Base-by-base conservation (phyloP, 2,329 filamentous ascomycete species). In the Aspergillus uvarum region DNA sequence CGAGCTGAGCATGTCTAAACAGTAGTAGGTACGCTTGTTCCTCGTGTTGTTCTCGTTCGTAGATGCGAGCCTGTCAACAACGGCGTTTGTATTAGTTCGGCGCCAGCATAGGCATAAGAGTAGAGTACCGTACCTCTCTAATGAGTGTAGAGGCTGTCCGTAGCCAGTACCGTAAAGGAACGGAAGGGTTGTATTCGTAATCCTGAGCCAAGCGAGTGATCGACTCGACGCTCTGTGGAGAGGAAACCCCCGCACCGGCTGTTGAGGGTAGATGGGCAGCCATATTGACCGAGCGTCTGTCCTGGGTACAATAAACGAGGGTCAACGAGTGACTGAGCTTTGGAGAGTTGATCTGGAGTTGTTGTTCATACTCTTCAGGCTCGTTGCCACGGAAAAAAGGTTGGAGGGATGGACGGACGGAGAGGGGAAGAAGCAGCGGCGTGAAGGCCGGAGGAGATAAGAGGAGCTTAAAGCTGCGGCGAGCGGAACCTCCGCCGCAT, bases 21-120 rank as follows among this genome's bases (percentile, higher is more conserved):
- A 96, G 85, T 60, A 98, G 87, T 57, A 97, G 84, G 75, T 96
- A 99, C 4, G 94, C 91, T 71, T 95, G 89, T 68, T 92, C 87
- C 65, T 92, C 87, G 76, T 97, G 93, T 69, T 89, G 89, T 76
- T 98, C 94, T 47, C 85, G 84, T 69, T 95, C 84, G 72, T 96
- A 96, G 68, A 94, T 91, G 54, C 86, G 83, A 21, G 92, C 93
- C 91, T 97, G 12, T 50, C 24, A 12, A 32, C 35, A 26, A 16
- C 26, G 32, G 52, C 16, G 24, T 61, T 22, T 52, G n/a, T 24
- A 21, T 58, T 32, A 42, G 42, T 35, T 42, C 35, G 19, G 21
- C 22, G 55, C 24, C 12, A 44, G 26, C 12, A 22, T 19, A 12
- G 10, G 3, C 52, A 19, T 22, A 7, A 5, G 32, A 19, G 11